Evolutionary conservation across 257 asterid species (phyloP), one percentile per base, ranked within the genome.

Genomic region (Lycium ferocissimum): DNA sequence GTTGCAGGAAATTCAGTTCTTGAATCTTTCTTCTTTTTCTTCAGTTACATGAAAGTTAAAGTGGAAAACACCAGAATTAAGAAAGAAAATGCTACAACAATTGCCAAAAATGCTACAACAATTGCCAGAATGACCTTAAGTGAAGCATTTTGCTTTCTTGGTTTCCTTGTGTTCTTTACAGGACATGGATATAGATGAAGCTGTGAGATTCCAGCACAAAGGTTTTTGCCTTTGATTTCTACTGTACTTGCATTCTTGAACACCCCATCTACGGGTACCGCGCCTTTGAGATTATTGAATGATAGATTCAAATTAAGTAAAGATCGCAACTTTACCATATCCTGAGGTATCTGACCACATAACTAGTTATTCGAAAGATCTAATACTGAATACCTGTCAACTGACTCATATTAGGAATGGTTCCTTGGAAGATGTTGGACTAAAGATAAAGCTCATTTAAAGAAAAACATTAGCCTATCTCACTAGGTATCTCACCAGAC

Each of bases 221-320:
- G 90, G 62, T 81, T 81, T 37, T 91, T 91, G 57, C 84, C 90
- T 18, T 22, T 73, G n/a, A 91, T 66, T 63, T 87, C 86, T 11
- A 86, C 43, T 1, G 70, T 80, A n/a, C 84, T 88, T 7, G 57
- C 70, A 45, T 87, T 86, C 35, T 71, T 75, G 83, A 89, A 91
- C 11, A 89, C 87, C 2, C 93, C 93, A 3, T 47, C 66, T 59
- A 79, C 72, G 38, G 91, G 93, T 3, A 86, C 80, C 83, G 84
- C 61, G 0, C 94, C 94, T 66, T 89, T 91, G 8, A 89, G 84
- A 79, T 84, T 72, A 66, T 89, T 91, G 89, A 87, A 89, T 4
- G 94, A 91, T 3, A 91, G 85, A 84, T 91, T 86, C 43, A 91
- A 54, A 62, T 85, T 62, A 17, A 72, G 47, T 47, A 89, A 65